Base-by-base conservation (phyloP, 192 early-diverging fungal species). In the Funneliformis geosporum region DNA sequence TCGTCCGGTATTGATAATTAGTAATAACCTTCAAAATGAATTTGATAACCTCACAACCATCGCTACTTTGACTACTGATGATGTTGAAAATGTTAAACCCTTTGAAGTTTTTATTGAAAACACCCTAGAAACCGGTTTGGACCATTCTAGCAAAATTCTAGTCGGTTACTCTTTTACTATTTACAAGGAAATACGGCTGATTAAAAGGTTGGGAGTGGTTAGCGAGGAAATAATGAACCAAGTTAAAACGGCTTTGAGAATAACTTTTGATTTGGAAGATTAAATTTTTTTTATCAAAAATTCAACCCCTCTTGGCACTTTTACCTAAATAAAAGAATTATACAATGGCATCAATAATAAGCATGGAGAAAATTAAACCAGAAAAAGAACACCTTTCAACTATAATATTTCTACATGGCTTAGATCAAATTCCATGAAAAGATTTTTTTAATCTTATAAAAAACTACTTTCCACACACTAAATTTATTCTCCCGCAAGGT, bases 41-140 rank as follows among this genome's bases (percentile, higher is more conserved):
- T 43, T 40, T 72, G 70, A n/a, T 46, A 43, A 72, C 43, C 11
- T 11, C 5, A 43, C 44, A 8, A 33, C 40, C 1, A 42, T 72
- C 5, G 12, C 28, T 25, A 25, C 70, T 18, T 39, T 72, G 23
- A 72, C 70, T 72, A 72, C 70, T 16, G 70, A 72, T 39, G 39
- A 72, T 47, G 5, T 47, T 8, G 70, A 72, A 16, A 72, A 47
- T 25, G 44, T 72, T 72, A 4, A 42, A 5, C 70, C 70, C 39
- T 72, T 72, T 72, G 70, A 72, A 33, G 70, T 72, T 11, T 43
- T 72, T 40, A 27, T 72, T 72, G 44, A 72, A 44, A 72, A 72
- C n/a, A 72, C 44, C 9, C 14, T 5, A n/a, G 70, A 50, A 73
- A 73, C 38, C 2, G 46, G 70, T 10, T n/a, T 73, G 8, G 70